phyloP scores from a whole-genome alignment of 2,329 filamentous ascomycete genomes.

The Botrytis medusae region DNA sequence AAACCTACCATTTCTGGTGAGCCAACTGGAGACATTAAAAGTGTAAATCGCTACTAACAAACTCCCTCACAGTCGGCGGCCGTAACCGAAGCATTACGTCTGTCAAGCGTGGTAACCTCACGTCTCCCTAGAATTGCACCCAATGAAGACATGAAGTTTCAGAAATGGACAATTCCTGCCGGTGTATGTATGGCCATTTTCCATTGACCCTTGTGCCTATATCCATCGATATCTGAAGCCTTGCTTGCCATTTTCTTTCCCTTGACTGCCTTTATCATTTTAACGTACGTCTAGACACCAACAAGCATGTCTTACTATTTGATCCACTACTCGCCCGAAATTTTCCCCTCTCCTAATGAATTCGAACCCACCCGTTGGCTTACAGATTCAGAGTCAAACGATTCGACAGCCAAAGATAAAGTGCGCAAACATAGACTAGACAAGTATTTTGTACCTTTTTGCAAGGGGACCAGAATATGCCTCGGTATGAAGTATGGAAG shows the following conservation, averaged over 20 bases:
- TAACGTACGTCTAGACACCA: constrained; percentile 13
- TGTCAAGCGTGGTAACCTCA: constrained; percentile 27
- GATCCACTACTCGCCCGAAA: constrained; percentile 10
- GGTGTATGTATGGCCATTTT: constrained; percentile 29
- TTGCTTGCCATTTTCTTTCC: neutral
- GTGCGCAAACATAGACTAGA: neutral
- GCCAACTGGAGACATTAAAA: neutral
- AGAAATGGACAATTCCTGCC: constrained; percentile 30
- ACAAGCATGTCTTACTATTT: constrained; percentile 17
- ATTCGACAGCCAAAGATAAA: neutral
- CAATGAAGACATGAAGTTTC: constrained; percentile 28
- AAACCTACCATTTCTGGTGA: constrained; percentile 6
- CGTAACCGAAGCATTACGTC: constrained; percentile 12
- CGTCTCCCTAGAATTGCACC: constrained; percentile 38
- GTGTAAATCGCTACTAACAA: neutral
- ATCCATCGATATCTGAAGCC: neutral
- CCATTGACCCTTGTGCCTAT: neutral
- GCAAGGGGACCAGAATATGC: constrained; percentile 13
- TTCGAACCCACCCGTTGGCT: constrained; percentile 18
- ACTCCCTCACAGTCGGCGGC: neutral
- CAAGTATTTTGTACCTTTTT: constrained; percentile 16
- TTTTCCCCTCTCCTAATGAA: constrained; percentile 14
- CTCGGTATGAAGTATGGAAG: constrained; percentile 11
- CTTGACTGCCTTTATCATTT: neutral
- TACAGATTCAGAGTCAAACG: neutral